Evolutionary conservation across 1,284 basidiomycete species (phyloP).

Genomic region (Tylopilus sp.): DNA sequence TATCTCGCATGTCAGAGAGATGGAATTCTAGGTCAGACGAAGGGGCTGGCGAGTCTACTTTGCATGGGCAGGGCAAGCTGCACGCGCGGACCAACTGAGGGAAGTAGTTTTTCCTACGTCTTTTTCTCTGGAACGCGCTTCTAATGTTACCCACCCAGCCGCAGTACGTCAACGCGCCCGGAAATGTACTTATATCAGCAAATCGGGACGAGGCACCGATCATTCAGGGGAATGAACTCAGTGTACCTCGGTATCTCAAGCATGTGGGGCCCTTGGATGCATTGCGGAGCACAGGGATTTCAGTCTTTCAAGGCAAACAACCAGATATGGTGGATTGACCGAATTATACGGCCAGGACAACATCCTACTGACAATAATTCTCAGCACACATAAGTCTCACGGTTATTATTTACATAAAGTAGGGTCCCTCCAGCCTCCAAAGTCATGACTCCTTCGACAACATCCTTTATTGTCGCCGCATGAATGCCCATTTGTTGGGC

Average conservation of each 20-base stretch:
- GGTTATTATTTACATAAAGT: constrained; percentile 16
- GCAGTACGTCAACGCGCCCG: neutral
- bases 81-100: neutral
- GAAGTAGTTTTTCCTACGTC: neutral
- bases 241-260: neutral
- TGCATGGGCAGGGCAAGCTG: neutral
- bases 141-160: neutral
- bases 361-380: too few relatives aligned
- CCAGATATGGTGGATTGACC: neutral
- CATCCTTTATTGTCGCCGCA: constrained; percentile 19
- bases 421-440: constrained; percentile 1
- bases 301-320: neutral
- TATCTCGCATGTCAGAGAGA: too few relatives aligned
- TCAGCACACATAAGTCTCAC: neutral
- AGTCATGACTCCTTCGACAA: constrained; percentile 18
- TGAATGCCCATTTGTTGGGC: constrained; percentile 6
- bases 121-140: constrained; percentile 4
- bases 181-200: neutral
- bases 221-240: neutral
- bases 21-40: too few relatives aligned
- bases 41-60: neutral
- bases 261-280: neutral
- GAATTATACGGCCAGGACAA: too few relatives aligned
- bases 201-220: neutral
- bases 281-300: neutral